These are phyloP conservation scores for Termitomyces sp. DNA, from an alignment of 768 basidiomycete species.

Conservation along the genomic window DNA sequence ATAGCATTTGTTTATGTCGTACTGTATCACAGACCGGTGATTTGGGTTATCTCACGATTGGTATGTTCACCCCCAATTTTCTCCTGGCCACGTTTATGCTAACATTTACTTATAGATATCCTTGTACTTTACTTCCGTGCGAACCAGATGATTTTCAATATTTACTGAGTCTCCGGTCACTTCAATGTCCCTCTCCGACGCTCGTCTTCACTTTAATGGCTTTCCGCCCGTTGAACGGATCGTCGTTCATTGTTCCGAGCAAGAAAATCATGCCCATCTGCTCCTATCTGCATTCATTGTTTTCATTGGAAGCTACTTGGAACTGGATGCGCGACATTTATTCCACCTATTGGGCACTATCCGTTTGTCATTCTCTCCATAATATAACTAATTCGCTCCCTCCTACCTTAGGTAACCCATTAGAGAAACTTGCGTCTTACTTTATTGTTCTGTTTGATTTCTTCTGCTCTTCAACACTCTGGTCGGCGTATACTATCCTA, in stretches of 20 bases:
- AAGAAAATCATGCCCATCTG: constrained; percentile 42
- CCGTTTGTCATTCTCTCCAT: not conserved
- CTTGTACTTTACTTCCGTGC: constrained; percentile 15
- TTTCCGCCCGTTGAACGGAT: constrained; percentile 57
- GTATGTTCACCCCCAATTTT: constrained; percentile 10
- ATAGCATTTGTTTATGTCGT: not conserved
- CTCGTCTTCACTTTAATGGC: constrained; percentile 87
- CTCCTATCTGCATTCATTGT: constrained; percentile 30
- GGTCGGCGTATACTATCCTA: constrained; percentile 67
- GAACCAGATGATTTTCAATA: constrained; percentile 14
- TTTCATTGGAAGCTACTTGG: constrained; percentile 20
- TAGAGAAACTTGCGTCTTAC: constrained; percentile 12
- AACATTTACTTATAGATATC: constrained; percentile 1
- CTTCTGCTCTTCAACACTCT: constrained; percentile 92
- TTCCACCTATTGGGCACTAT: constrained; percentile 1
- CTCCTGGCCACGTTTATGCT: not conserved
- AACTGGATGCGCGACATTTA: constrained; percentile 19
- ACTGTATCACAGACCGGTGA: constrained; percentile 33
- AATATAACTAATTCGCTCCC: constrained; percentile 8
- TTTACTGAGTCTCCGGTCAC: not conserved
- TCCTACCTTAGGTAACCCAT: constrained; percentile 10
- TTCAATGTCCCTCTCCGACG: constrained; percentile 15
- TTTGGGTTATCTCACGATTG: constrained; percentile 15
- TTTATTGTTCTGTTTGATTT: not conserved
- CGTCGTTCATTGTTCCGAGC: constrained; percentile 87